Conservation (phyloP, 1,284 basidiomycete species). For the Ceratobasidium sp. region DNA sequence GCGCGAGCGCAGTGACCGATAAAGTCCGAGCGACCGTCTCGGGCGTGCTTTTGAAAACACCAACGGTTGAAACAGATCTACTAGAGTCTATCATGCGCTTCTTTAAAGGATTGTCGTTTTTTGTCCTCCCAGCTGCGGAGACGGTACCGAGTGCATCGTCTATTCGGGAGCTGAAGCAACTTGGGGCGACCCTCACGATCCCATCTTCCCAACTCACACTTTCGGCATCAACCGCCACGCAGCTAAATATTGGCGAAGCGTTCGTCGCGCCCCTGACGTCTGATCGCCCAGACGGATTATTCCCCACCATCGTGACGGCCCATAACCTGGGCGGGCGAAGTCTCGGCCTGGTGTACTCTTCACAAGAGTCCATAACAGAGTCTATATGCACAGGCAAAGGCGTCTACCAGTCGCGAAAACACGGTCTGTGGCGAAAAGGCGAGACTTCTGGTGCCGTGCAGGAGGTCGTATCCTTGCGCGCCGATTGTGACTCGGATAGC, state of each 20-base stretch:
- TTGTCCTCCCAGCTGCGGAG: constrained; percentile 62
- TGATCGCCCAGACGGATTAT: constrained; percentile 92
- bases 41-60: constrained; percentile 79
- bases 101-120: constrained; percentile 69
- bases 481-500: constrained; percentile 95
- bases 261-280: constrained; percentile 86
- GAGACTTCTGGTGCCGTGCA: constrained; percentile 96
- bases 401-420: constrained; percentile 96
- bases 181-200: constrained; percentile 76
- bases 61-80: constrained; percentile 72
- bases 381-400: constrained; percentile 91
- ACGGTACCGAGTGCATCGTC: constrained; percentile 49
- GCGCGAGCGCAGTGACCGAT: constrained; percentile 77
- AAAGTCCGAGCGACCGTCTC: constrained; percentile 76
- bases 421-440: constrained; percentile 97
- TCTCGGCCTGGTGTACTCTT: constrained; percentile 98
- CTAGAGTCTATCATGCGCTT: constrained; percentile 79
- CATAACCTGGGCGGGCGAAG: constrained; percentile 77
- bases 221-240: constrained; percentile 62
- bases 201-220: constrained; percentile 78
- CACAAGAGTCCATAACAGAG: constrained; percentile 84
- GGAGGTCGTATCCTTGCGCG: constrained; percentile 81
- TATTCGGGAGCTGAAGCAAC: constrained; percentile 61
- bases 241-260: constrained; percentile 83
- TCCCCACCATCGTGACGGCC: constrained; percentile 90